Base-by-base conservation (phyloP, 495 filamentous ascomycete species). In the Trichoderma asperelloides region DNA sequence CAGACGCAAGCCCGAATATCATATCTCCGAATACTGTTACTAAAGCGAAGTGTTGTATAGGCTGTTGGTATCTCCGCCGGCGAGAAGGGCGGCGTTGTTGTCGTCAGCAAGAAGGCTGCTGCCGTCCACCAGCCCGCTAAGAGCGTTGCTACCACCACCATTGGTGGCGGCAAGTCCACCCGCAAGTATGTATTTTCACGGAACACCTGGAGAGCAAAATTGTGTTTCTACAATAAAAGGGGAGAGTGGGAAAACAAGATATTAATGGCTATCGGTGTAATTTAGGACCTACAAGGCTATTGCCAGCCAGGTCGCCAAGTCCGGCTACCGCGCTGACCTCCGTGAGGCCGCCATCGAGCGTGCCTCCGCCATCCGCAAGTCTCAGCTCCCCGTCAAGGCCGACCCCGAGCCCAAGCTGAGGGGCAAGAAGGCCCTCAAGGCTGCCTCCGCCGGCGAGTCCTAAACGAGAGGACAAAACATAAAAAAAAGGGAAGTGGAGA, bases 201-300 rank as follows among this genome's bases (percentile, higher is more conserved):
- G 37, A 12, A 47, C n/a, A 11, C 13, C 4, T 18, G 1, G 2
- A 18, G 16, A 47, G n/a, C n/a, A n/a, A 39, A 25, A 21, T 27
- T 25, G 51, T 16, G 33, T 16, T 37, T 15, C 25, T 62, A 0
- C 57, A 62, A 33, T 3, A 33, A 23, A 8, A 62, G 21, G 7
- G 28, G 8, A 6, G 23, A 28, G 21, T 7, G 25, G 8, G 9
- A 16, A 43, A 27, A 18, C 21, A 23, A 43, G 16, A 51, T 51
- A 7, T 40, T 39, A 33, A n/a, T 64, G 62, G 9, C 65, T 72
- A 67, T 62, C 65, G 66, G n/a, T 68, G 49, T 18, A 65, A 40
- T 71, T 64, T 74, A 97, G 94, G 84, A 91, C 90, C 79, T 97
- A 91, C 86, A 90, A 88, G 82, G 81, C 84, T 71, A 87, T 98